A percentile compares a stretch with the other conserved stretches of the same genome.
Conservation (phyloP, 805 yeast species). For the Ogataea salicorniae region DNA sequence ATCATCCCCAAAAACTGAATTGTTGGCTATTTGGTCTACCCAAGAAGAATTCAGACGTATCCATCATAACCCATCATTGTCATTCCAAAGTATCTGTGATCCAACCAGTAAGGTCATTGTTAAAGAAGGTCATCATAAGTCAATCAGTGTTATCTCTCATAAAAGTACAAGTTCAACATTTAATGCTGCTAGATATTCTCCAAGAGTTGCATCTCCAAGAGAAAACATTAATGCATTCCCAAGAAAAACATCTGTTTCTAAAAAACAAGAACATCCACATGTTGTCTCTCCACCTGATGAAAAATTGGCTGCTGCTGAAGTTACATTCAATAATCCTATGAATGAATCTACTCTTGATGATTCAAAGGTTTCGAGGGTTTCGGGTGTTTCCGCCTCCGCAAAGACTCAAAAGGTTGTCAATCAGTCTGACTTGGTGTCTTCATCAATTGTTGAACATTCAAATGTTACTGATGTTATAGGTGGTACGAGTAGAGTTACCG, state of each 20-base stretch:
- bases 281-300: too few relatives aligned
- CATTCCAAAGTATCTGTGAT: slow-evolving; percentile 26
- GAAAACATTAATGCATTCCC: background rate
- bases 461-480: background rate
- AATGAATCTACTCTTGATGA: slow-evolving; percentile 17
- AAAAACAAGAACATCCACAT: background rate
- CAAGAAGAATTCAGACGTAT: slow-evolving; percentile 24
- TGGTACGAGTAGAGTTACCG: background rate
- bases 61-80: slow-evolving; percentile 11
- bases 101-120: slow-evolving; percentile 20
- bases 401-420: background rate
- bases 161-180: slow-evolving; percentile 1
- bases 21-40: slow-evolving; percentile 31
- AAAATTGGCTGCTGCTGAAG: slow-evolving; percentile 1
- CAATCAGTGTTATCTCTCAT: slow-evolving; percentile 18
- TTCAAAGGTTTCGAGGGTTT: background rate
- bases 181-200: slow-evolving; percentile 1
- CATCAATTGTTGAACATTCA: background rate
- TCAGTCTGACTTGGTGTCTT: too few relatives aligned
- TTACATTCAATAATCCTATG: slow-evolving; percentile 20
- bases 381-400: background rate
- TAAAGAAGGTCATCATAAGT: slow-evolving; percentile 17
- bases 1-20: slow-evolving; percentile 23
- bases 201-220: slow-evolving; percentile 1
- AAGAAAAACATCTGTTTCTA: background rate